Base-by-base conservation (phyloP, 306 rosid genomes). In the Hippophae rhamnoides region DNA sequence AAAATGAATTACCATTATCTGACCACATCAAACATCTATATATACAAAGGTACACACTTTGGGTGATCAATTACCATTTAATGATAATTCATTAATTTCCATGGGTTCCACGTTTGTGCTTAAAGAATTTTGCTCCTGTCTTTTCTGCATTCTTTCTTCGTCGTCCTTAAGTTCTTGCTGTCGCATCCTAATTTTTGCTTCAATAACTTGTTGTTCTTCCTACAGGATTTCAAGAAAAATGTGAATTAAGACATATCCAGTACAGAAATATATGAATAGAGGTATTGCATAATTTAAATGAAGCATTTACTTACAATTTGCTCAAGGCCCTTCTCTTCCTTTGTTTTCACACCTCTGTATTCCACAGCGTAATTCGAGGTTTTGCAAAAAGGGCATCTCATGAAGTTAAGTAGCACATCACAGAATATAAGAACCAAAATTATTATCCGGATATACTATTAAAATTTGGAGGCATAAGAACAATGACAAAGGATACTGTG, bases 181-280 rank as follows among this genome's bases (percentile, higher is more conserved):
- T 42, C 89, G 89, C 65, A 88, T 93, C 81, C 97, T 93, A 68
- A 93, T 88, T 81, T 88, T 88, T 43, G 99, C 99, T 79, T 93
- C 99, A 58, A 93, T 93, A 66, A 93, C 99, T 47, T 97, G 93
- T 54, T 93, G 99, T 77, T 93, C 99, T 71, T 93, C 99, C 97
- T 88, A 68, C 70, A 62, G 55, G 69, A 40, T 62, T 76, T 41
- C 7, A 60, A 56, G 53, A 69, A 58, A 58, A 63, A 53, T 18
- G 59, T 43, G 41, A 41, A 44, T 26, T 58, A 10, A 31, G 38
- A 31, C 38, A 31, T 31, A 31, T 31, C 38, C 46, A 31, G 69
- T 49, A 54, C 66, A n/a, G 63, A 47, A 65, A 60, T 18, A 45
- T 43, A 47, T 8, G 38, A 58, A 41, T 59, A 64, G 58, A 64